These are phyloP conservation scores for Termitomyces sp. DNA, from an alignment of 768 basidiomycete species.

Conservation along the genomic window DNA sequence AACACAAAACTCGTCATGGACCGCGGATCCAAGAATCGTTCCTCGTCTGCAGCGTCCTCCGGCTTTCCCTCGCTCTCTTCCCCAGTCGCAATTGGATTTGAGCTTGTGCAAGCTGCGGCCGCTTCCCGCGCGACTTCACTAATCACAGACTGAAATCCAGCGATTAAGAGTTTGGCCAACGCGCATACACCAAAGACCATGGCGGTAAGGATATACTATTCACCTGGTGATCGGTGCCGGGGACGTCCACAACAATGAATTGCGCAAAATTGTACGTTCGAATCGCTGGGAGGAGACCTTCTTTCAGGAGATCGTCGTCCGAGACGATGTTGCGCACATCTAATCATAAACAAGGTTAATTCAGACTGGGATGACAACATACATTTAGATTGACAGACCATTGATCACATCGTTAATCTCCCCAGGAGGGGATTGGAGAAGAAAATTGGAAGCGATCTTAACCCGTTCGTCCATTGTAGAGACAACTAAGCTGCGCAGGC, in stretches of 20 bases:
- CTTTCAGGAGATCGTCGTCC: slow-evolving; percentile 79
- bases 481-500: neutral
- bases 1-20: slow-evolving; percentile 75
- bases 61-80: neutral
- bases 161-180: neutral
- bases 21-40: slow-evolving; percentile 81
- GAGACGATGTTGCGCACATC: slow-evolving; percentile 89
- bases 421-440: slow-evolving; percentile 89
- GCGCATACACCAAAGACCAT: neutral
- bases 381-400: slow-evolving; percentile 38
- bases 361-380: neutral
- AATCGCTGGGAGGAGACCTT: slow-evolving; percentile 71
- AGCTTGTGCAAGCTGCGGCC: slow-evolving; percentile 10
- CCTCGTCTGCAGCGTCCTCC: slow-evolving; percentile 37
- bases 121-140: slow-evolving; percentile 61
- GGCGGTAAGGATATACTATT: slow-evolving; percentile 15
- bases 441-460: slow-evolving; percentile 66
- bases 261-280: slow-evolving; percentile 85
- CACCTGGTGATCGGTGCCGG: slow-evolving; percentile 71
- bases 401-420: slow-evolving; percentile 96
- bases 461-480: slow-evolving; percentile 62
- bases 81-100: neutral
- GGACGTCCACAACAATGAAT: slow-evolving; percentile 83
- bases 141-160: slow-evolving; percentile 61
- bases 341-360: slow-evolving; percentile 22